Percentiles rank a stretch among this genome's conserved stretches.
Evolutionary conservation across 306 rosid genomes (phyloP).

Genomic region (Sicyos edulis): DNA sequence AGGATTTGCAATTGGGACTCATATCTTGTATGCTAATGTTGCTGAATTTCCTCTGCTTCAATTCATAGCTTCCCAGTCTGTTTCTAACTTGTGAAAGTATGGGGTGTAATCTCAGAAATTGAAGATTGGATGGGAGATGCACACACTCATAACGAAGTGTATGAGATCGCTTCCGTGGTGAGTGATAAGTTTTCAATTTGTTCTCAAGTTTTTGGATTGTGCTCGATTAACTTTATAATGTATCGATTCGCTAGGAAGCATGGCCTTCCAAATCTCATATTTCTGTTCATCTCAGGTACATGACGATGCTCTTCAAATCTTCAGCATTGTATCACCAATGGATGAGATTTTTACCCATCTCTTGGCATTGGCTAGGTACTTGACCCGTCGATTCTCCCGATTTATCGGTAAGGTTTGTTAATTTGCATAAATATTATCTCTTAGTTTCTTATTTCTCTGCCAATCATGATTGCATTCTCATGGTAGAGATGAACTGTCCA

Average conservation of each 20-base stretch:
- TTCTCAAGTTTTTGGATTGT: neutral
- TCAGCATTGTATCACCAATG: constrained; percentile 33
- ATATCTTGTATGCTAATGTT: neutral
- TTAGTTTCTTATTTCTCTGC: neutral
- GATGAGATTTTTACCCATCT: constrained; percentile 44
- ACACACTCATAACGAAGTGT: constrained; percentile 19
- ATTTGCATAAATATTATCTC: neutral
- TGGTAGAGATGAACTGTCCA: neutral
- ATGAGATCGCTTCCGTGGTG: constrained; percentile 29
- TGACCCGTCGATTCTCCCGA: constrained; percentile 38
- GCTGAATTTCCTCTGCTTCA: constrained; percentile 4
- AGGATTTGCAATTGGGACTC: neutral
- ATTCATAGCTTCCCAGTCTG: neutral
- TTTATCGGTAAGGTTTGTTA: constrained; percentile 43
- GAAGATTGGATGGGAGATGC: constrained; percentile 32
- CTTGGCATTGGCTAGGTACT: constrained; percentile 42
- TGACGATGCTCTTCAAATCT: constrained; percentile 25
- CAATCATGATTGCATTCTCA: neutral
- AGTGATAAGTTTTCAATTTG: constrained; percentile 14
- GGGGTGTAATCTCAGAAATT: constrained; percentile 24
- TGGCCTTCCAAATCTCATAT: constrained; percentile 20
- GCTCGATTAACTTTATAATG: neutral
- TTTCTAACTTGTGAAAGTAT: constrained; percentile 11
- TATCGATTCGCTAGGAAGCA: neutral
- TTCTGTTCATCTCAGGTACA: constrained; percentile 35